Conservation (phyloP, 2,329 filamentous ascomycete genomes). For the Raffaelea arxii region DNA sequence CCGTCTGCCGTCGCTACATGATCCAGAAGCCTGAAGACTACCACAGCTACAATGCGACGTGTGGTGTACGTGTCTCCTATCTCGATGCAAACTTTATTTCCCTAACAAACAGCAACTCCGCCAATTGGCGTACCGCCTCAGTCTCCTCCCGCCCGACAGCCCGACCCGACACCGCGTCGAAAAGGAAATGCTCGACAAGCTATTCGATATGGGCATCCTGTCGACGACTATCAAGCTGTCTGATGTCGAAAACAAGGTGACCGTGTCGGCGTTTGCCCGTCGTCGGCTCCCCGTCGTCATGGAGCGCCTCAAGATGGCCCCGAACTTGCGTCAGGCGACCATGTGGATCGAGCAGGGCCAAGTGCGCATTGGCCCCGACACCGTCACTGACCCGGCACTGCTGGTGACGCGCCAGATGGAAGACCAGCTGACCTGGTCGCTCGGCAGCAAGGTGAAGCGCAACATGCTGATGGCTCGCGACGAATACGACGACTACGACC, state of each 20-base stretch:
- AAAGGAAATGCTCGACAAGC: constrained; percentile 77
- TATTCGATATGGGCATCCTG: constrained; percentile 85
- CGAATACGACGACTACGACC: constrained; percentile 90
- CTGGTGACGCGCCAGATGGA: constrained; percentile 84
- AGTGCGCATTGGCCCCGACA: constrained; percentile 82
- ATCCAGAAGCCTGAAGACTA: constrained; percentile 88
- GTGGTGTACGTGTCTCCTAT: constrained; percentile 43
- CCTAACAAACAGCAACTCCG: constrained; percentile 58
- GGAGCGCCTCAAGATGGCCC: constrained; percentile 83
- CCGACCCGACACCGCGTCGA: constrained; percentile 76
- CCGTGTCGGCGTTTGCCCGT: constrained; percentile 80
- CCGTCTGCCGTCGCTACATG: constrained; percentile 72
- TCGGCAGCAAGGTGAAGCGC: constrained; percentile 93
- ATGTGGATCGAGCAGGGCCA: constrained; percentile 93
- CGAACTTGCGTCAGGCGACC: constrained; percentile 74
- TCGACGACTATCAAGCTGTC: constrained; percentile 67
- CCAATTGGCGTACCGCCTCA: constrained; percentile 80
- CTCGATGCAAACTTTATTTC: constrained; percentile 18
- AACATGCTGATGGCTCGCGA: constrained; percentile 93
- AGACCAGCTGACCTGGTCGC: constrained; percentile 94
- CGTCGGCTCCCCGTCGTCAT: constrained; percentile 77
- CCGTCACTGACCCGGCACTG: constrained; percentile 82
- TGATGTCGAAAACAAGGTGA: constrained; percentile 78
- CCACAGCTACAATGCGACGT: constrained; percentile 54
- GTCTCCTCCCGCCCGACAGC: constrained; percentile 71